Evolutionary conservation across 2,329 filamentous ascomycete species (phyloP).

Genomic region (Botrytis medusae): DNA sequence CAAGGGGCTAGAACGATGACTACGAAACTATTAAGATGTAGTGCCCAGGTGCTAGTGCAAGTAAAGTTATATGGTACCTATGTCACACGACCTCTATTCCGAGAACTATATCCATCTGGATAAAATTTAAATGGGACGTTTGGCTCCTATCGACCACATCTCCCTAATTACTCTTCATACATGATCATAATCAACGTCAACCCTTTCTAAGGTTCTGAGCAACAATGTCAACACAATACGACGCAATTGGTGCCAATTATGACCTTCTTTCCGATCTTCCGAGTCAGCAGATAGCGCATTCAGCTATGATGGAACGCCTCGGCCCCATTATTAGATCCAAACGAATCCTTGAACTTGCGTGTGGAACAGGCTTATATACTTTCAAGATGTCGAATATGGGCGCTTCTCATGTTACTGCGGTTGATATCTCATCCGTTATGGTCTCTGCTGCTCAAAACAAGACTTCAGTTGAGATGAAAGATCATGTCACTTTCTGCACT

Average conservation of each 20-base stretch:
- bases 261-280: neutral
- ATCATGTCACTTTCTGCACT: neutral
- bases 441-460: neutral
- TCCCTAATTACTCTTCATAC: neutral
- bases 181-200: neutral
- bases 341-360: constrained; percentile 10
- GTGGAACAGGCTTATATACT: constrained; percentile 9
- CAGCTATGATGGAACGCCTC: neutral
- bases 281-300: neutral
- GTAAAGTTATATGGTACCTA: neutral
- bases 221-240: constrained; percentile 12
- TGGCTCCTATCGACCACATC: neutral
- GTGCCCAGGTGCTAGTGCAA: neutral
- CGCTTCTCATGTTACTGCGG: constrained; percentile 5
- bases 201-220: neutral
- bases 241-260: constrained; percentile 4
- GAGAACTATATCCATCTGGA: neutral
- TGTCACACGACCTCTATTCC: neutral
- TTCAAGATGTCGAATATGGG: neutral
- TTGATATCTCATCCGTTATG: constrained; percentile 9
- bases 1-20: too few relatives aligned
- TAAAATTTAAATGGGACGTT: neutral
- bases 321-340: neutral
- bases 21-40: too few relatives aligned
- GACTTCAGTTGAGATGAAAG: neutral